Evolutionary conservation across 2,329 filamentous ascomycete genomes (phyloP), one percentile per base, ranked within the genome.

Genomic region (Penicillium polonicum): DNA sequence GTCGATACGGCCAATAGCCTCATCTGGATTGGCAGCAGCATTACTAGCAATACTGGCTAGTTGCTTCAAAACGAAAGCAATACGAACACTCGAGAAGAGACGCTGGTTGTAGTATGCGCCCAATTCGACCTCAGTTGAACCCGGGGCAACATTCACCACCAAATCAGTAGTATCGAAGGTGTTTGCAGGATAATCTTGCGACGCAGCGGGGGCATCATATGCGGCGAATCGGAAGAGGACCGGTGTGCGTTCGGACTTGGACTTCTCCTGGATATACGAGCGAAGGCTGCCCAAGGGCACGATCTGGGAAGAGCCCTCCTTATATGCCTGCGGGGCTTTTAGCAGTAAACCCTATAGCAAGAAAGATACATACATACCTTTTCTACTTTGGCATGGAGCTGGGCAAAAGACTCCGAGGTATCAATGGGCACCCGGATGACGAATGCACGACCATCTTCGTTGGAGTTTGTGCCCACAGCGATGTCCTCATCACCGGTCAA

Each of bases 401-500:
- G 67, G 9, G 68, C 59, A 52, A 80, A 80, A 3, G 71, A 70
- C 58, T 79, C 76, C 25, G 72, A 71, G 3, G 71, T 60, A 21
- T 74, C 69, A 61, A 80, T 71, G 38, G 75, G 72, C 13, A 78
- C 69, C 49, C 78, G 72, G 17, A 80, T 64, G 55, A 80, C 77
- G 58, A 80, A 79, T 43, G 77, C 74, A 44, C 76, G 75, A 31
- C 76, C 77, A 62, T 78, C 76, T 43, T 76, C 74, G 10, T 68
- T 71, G 13, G 70, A 68, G 57, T 75, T 79, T 44, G 78, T 79
- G 36, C 76, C 78, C 54, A 80, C 69, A 35, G 77, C 76, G 59
- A 80, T 79, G 62, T 80, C 78, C 60, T 80, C 79, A 58, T 80
- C 78, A 19, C 78, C 79, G 15, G 78, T 80, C 62, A 80, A 67